These are phyloP conservation scores for Microdochium nivale DNA, from an alignment of 2,329 filamentous ascomycete genomes.

Conservation along the genomic window DNA sequence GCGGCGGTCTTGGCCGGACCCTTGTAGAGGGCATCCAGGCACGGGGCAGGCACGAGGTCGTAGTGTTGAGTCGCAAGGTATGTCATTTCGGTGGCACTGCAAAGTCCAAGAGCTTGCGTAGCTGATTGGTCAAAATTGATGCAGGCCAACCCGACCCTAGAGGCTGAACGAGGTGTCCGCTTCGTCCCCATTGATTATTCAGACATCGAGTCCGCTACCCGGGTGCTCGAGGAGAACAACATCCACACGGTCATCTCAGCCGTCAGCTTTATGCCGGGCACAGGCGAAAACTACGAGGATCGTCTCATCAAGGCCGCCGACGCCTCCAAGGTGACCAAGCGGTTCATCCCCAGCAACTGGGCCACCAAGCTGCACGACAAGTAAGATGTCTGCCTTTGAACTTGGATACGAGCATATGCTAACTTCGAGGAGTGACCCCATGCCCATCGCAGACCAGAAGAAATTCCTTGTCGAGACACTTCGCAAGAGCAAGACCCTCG, in stretches of 20 bases:
- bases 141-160: not conserved
- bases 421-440: not conserved
- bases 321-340: slow-evolving; percentile 22
- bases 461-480: slow-evolving; percentile 8
- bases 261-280: not conserved
- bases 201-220: not conserved
- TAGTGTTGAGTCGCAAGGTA: not conserved
- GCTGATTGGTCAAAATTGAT: no score
- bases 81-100: no score
- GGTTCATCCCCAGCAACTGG: slow-evolving; percentile 34
- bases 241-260: slow-evolving; percentile 34
- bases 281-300: slow-evolving; percentile 20
- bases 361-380: slow-evolving; percentile 22
- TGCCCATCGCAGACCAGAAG: slow-evolving; percentile 4
- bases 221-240: slow-evolving; percentile 22
- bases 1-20: not conserved
- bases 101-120: no score
- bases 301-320: slow-evolving; percentile 35
- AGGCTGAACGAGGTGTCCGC: not conserved
- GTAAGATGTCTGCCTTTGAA: slow-evolving; percentile 14
- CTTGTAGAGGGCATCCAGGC: not conserved
- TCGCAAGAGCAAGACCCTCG: slow-evolving; percentile 19
- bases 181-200: not conserved
- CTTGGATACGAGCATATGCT: not conserved
- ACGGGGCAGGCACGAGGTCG: not conserved